Evolutionary conservation across 2,329 filamentous ascomycete species (phyloP), one percentile per base, ranked within the genome.

Genomic region (Diplodia scrobiculata): DNA sequence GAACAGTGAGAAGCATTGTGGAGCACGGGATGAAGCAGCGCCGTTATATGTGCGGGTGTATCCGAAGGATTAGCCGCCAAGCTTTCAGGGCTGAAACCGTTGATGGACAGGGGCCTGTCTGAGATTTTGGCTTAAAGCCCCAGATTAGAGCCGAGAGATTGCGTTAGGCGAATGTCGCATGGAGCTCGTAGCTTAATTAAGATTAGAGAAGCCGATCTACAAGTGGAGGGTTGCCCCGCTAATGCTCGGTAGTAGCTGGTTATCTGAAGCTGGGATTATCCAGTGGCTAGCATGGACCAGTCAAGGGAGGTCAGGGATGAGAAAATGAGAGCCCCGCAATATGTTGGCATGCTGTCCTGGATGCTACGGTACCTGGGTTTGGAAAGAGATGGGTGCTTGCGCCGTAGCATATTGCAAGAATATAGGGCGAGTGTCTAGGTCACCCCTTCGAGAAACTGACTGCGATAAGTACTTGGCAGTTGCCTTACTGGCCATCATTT

Each of bases 11-110:
- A 36, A 41, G 58, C 58, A 62, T 62, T 62, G 58, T 62, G 58
- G 58, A 50, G 58, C 58, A 62, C 17, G 29, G 34, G n/a, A 17
- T 62, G 58, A 50, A 36, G 58, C 58, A 62, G 7, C 3, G 13
- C 9, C 13, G 45, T 34, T 10, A 25, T 36, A 34, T 32, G 19
- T 36, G 13, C 27, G 14, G n/a, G 27, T 25, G 2, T 51, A 25
- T 27, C 41, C 17, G 14, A 17, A 11, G 7, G 5, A 25, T 34
- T 36, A 50, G 45, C 27, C 45, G 58, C 58, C 58, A 62, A 62
- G 58, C 58, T 62, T 48, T 27, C 34, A 36, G 58, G 45, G 58
- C 58, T 62, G 58, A 62, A 62, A 62, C 58, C 5, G 27, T 50
- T 36, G 58, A 45, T 45, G 41, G 17, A 19, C 41, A 45, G 9